Evolutionary conservation across 371 early-diverging fungal species (phyloP).

Genomic region (Parasitella parasitica): DNA sequence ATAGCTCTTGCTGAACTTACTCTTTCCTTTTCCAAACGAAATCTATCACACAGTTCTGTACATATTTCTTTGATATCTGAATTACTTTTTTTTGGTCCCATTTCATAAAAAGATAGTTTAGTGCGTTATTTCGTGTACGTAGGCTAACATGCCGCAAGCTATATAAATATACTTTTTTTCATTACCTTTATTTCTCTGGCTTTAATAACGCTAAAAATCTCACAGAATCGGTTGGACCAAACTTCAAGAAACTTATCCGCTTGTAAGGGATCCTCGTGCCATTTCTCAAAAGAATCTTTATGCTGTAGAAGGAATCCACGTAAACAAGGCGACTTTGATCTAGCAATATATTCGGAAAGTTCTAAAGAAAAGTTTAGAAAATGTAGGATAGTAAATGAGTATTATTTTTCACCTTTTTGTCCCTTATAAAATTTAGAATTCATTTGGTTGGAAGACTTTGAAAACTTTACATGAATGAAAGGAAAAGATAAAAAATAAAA

Average conservation of each 20-base stretch:
- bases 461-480: conserved; percentile 1
- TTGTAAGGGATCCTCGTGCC: background rate
- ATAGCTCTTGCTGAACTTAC: conserved; percentile 8
- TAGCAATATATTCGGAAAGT: conserved; percentile 3
- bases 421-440: conserved; percentile 10
- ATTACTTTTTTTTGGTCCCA: background rate
- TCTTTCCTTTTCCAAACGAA: conserved; percentile 1
- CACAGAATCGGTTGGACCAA: conserved; percentile 6
- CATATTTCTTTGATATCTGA: background rate
- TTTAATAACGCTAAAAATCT: background rate
- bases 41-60: background rate
- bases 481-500: background rate
- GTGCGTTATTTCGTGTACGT: background rate
- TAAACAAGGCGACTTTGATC: background rate
- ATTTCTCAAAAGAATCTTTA: conserved; percentile 4
- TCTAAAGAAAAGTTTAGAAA: background rate
- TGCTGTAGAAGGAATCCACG: background rate
- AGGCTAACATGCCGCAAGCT: background rate
- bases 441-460: background rate
- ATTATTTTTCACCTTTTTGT: conserved; percentile 9
- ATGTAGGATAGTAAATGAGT: background rate
- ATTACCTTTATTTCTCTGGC: conserved; percentile 6
- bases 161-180: background rate
- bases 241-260: background rate
- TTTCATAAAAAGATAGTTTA: background rate